Percentiles rank a stretch among this genome's conserved stretches.
Conservation (phyloP, 2,329 filamentous ascomycete genomes). For the Epicoccum sorghinum region DNA sequence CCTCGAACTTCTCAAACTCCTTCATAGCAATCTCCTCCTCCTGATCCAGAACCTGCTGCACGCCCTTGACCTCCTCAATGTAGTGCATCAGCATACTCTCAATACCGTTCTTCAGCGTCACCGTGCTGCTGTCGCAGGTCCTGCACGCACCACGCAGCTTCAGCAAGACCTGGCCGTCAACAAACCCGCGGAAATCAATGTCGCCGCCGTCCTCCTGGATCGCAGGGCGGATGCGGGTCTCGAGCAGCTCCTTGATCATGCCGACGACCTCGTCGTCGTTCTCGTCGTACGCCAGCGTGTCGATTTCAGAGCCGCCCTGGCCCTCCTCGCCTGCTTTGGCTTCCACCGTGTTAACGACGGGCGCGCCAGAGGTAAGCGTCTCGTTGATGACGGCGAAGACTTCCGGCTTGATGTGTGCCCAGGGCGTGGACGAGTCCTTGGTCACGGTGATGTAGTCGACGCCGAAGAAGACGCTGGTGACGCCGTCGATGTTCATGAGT, state of each 20-base stretch:
- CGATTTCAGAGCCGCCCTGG: slow-evolving; percentile 60
- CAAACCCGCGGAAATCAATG: slow-evolving; percentile 92
- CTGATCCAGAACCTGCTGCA: slow-evolving; percentile 86
- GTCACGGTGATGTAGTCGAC: slow-evolving; percentile 96
- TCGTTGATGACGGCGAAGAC: slow-evolving; percentile 95
- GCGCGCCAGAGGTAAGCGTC: slow-evolving; percentile 81
- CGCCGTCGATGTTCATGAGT: slow-evolving; percentile 90
- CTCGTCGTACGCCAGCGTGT: slow-evolving; percentile 82
- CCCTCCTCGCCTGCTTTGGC: slow-evolving; percentile 60
- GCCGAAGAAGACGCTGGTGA: slow-evolving; percentile 94
- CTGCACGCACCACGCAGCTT: slow-evolving; percentile 92
- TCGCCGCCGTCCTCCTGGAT: slow-evolving; percentile 98
- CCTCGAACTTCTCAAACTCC: slow-evolving; percentile 95
- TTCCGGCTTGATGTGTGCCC: slow-evolving; percentile 94
- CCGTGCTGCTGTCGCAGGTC: slow-evolving; percentile 95
- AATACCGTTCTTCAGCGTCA: slow-evolving; percentile 96
- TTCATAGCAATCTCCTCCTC: slow-evolving; percentile 87
- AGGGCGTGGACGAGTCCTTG: slow-evolving; percentile 85
- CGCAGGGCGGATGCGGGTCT: slow-evolving; percentile 90
- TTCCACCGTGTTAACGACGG: slow-evolving; percentile 75
- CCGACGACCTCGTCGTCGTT: slow-evolving; percentile 92
- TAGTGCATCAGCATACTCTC: slow-evolving; percentile 94
- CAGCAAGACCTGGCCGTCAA: slow-evolving; percentile 80
- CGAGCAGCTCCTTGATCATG: slow-evolving; percentile 98
- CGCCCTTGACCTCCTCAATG: slow-evolving; percentile 94